Conservation (phyloP, 768 basidiomycete genomes). For the Coprinopsis cinerea region DNA sequence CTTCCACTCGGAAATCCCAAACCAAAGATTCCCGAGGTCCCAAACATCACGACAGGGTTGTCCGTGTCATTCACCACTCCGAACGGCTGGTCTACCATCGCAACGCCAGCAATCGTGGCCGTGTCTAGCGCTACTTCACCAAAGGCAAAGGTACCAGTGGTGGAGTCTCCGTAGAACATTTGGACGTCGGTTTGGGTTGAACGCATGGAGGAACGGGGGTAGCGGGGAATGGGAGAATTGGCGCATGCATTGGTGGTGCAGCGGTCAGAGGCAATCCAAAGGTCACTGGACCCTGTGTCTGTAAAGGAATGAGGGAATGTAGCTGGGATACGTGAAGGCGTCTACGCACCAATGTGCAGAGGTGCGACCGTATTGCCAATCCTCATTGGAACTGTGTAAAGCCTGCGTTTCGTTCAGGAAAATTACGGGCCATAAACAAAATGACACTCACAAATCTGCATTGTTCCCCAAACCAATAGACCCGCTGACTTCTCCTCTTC, state of each 20-base stretch:
- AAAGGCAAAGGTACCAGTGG: conserved; percentile 53
- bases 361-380: conserved; percentile 24
- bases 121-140: conserved; percentile 51
- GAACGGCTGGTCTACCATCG: conserved; percentile 45
- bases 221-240: conserved; percentile 28
- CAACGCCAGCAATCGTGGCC: conserved; percentile 48
- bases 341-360: conserved; percentile 25
- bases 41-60: conserved; percentile 47
- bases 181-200: conserved; percentile 32
- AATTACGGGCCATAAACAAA: neutral
- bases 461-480: conserved; percentile 31
- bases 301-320: neutral
- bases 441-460: conserved; percentile 27
- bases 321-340: neutral
- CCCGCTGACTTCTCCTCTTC: conserved; percentile 26
- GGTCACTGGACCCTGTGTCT: conserved; percentile 71
- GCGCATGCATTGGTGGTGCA: conserved; percentile 39
- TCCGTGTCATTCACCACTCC: conserved; percentile 54
- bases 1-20: conserved; percentile 63
- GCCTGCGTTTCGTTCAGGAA: conserved; percentile 14
- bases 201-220: conserved; percentile 34
- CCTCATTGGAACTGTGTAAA: conserved; percentile 32
- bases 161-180: conserved; percentile 61
- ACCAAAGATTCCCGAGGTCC: conserved; percentile 59
- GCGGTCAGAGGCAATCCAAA: conserved; percentile 56